phyloP scores from a whole-genome alignment of 495 filamentous ascomycete genomes.

The Aspergillus olivimuriae region DNA sequence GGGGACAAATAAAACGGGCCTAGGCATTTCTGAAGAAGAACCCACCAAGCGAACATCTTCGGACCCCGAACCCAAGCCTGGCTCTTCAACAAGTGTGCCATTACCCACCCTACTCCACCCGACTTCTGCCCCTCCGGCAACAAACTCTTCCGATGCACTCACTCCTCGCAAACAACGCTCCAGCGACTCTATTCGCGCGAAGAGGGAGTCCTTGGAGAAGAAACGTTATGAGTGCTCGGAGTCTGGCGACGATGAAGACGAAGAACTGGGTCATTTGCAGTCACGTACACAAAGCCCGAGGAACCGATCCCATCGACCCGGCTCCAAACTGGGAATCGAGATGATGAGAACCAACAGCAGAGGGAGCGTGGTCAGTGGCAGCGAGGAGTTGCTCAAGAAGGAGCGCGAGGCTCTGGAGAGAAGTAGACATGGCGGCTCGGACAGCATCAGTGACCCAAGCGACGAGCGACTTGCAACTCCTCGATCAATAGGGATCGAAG shows the following conservation, averaged over 20 bases:
- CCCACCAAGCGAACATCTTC: slow-evolving; percentile 15
- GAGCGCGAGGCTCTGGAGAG: slow-evolving; percentile 29
- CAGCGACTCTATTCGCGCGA: slow-evolving; percentile 70
- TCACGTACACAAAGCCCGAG: slow-evolving; percentile 54
- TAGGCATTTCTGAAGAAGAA: slow-evolving; percentile 60
- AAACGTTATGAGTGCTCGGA: slow-evolving; percentile 71
- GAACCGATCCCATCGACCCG: slow-evolving; percentile 42
- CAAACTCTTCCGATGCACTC: slow-evolving; percentile 42
- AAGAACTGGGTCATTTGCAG: slow-evolving; percentile 65
- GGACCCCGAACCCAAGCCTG: slow-evolving; percentile 24
- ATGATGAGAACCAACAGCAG: slow-evolving; percentile 96
- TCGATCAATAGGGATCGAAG: slow-evolving; percentile 24
- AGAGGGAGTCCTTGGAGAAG: slow-evolving; percentile 69
- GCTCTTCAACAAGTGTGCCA: slow-evolving; percentile 22
- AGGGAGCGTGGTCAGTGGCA: slow-evolving; percentile 65
- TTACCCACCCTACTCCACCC: slow-evolving; percentile 54
- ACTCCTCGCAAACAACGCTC: slow-evolving; percentile 63
- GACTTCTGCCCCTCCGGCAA: slow-evolving; percentile 59
- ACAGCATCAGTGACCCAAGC: slow-evolving; percentile 16
- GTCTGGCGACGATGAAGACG: slow-evolving; percentile 89
- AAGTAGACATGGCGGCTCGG: slow-evolving; percentile 18
- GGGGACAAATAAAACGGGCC: slow-evolving; percentile 54
- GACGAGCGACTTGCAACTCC: slow-evolving; percentile 22
- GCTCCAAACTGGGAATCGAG: slow-evolving; percentile 81
- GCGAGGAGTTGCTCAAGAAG: slow-evolving; percentile 37